Evolutionary conservation across 2,329 filamentous ascomycete genomes (phyloP).

Genomic region (Ophidiomyces ophidiicola): DNA sequence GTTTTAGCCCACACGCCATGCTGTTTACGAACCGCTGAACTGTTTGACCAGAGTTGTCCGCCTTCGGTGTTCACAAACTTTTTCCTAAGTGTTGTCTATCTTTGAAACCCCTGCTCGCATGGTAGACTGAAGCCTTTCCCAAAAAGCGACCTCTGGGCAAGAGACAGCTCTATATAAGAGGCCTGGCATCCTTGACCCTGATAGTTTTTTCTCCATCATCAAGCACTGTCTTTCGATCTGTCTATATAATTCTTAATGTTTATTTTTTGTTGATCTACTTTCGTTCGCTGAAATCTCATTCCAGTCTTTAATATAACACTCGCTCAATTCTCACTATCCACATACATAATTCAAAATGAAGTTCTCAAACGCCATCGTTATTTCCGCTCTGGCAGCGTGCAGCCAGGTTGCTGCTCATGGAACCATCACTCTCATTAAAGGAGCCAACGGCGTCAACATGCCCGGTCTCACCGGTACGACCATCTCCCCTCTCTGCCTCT

Average conservation of each 20-base stretch:
- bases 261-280: neutral
- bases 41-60: constrained; percentile 4
- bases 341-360: constrained; percentile 8
- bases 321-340: too few relatives aligned
- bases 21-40: neutral
- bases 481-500: neutral
- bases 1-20: neutral
- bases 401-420: constrained; percentile 9
- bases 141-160: too few relatives aligned
- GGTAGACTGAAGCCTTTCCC: too few relatives aligned
- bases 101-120: constrained; percentile 2
- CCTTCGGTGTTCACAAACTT: too few relatives aligned
- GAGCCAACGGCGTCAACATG: constrained; percentile 9
- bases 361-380: constrained; percentile 2
- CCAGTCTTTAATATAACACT: neutral
- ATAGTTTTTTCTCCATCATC: neutral
- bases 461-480: constrained; percentile 6
- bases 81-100: neutral
- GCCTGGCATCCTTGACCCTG: neutral
- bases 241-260: constrained; percentile 1
- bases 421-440: constrained; percentile 7
- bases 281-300: neutral
- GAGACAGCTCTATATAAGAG: constrained; percentile 5
- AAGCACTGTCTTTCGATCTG: neutral
- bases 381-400: constrained; percentile 9